Percentiles rank a stretch among this genome's conserved stretches.
Evolutionary conservation across 495 filamentous ascomycete species (phyloP).

Genomic region (Geopyxis carbonaria): DNA sequence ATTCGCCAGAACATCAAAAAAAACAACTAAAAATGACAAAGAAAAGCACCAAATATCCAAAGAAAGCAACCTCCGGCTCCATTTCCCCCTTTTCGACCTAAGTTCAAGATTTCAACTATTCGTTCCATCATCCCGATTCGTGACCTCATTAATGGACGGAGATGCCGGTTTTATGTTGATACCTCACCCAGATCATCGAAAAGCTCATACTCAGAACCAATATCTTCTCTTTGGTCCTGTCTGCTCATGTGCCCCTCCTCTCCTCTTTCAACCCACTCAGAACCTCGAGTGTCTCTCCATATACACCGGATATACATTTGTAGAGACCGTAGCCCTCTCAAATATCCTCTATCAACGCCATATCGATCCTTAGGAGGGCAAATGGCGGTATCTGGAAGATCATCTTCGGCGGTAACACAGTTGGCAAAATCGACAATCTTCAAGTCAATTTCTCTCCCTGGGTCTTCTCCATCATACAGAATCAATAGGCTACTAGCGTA

Average conservation of each 20-base stretch:
- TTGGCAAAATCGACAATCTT: constrained; percentile 99
- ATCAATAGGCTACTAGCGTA: constrained; percentile 90
- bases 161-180: constrained; percentile 18
- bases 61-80: too few relatives aligned
- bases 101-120: too few relatives aligned
- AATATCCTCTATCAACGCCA: constrained; percentile 74
- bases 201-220: constrained; percentile 19
- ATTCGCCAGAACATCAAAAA: too few relatives aligned
- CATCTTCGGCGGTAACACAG: constrained; percentile 76
- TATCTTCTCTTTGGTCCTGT: constrained; percentile 15
- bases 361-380: constrained; percentile 70
- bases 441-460: constrained; percentile 54
- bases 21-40: too few relatives aligned
- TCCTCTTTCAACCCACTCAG: constrained; percentile 32
- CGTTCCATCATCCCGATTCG: too few relatives aligned
- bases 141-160: too few relatives aligned
- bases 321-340: constrained; percentile 66
- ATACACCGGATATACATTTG: constrained; percentile 77
- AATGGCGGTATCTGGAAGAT: constrained; percentile 38
- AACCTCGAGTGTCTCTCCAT: constrained; percentile 54
- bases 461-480: constrained; percentile 69
- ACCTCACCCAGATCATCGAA: constrained; percentile 20
- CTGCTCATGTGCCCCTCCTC: constrained; percentile 22
- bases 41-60: too few relatives aligned
- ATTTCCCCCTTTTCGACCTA: too few relatives aligned